Base-by-base conservation (phyloP, 2,329 filamentous ascomycete genomes). In the Penicillium corylophilum region DNA sequence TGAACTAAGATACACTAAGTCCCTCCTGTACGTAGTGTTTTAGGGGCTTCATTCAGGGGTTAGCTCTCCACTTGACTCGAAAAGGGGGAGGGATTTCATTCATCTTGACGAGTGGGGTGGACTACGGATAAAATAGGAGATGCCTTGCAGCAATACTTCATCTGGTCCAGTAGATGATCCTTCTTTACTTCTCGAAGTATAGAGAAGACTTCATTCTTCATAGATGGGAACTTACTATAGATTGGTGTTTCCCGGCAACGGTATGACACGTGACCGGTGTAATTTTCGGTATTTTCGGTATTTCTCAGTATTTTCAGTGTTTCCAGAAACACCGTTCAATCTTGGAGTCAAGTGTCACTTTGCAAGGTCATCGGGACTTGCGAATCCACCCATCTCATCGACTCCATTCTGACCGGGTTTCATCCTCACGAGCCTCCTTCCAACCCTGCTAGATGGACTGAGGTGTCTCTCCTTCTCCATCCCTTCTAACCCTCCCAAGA, bases 11-110 rank as follows among this genome's bases (percentile, higher is more conserved):
- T 38, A 38, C 35, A 38, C 35, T 38, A 22, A 13, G 35, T 38
- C 33, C 33, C 33, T 35, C 35, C 35, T 38, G n/a, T n/a, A 38
- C 35, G 35, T 13, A 20, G 35, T 36, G 35, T 8, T 41, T 41
- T 41, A 41, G 38, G 38, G 38, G 38, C 20, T 41, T 41, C 39
- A 26, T 26, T 41, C 39, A 41, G 39, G 39, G 39, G 39, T 41
- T 41, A 20, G 12, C 39, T 41, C 39, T 41, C 39, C 39, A 41
- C 39, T 41, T 41, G 39, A 13, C 2, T 26, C 10, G 39, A 26
- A 41, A 41, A 41, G 39, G 20, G 39, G 39, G 9, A 36, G 16
- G 18, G 12, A 31, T 31, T 31, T 31, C 29, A 15, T 31, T 22
- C 18, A 20, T 20, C 35, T 13, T 10, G 7, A 9, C 10, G 10